Percentiles rank a stretch among this genome's conserved stretches.
Conservation (phyloP, 495 filamentous ascomycete genomes). For the Pseudomonodictys pantanalensis region DNA sequence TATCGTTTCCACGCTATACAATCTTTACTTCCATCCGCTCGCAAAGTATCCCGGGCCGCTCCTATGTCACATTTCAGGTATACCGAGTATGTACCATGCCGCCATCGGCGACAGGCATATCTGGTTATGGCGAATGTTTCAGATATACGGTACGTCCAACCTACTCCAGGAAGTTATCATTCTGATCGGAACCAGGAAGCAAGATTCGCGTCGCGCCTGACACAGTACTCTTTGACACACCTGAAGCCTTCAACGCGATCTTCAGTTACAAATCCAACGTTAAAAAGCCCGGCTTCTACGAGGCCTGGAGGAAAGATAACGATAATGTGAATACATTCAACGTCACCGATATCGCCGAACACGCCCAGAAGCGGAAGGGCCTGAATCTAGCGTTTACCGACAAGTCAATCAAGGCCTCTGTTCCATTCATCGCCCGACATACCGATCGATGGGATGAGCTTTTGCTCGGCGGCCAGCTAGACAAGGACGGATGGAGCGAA, state of each 20-base stretch:
- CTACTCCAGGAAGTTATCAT: background rate
- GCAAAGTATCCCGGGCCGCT: background rate
- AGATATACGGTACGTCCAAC: background rate
- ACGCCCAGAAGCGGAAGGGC: constrained; percentile 36
- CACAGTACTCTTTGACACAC: constrained; percentile 33
- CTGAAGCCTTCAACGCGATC: constrained; percentile 25
- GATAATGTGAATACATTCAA: constrained; percentile 29
- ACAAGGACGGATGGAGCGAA: constrained; percentile 12
- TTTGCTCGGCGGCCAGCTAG: background rate
- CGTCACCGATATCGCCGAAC: constrained; percentile 25
- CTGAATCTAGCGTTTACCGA: constrained; percentile 38
- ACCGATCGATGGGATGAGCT: constrained; percentile 40
- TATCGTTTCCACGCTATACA: background rate
- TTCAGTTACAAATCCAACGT: constrained; percentile 41
- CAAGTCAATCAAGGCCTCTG: constrained; percentile 26
- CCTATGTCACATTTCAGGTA: background rate
- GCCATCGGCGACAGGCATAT: background rate
- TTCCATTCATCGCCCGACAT: constrained; percentile 29
- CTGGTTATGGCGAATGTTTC: background rate
- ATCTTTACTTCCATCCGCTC: background rate
- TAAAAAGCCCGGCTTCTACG: constrained; percentile 34
- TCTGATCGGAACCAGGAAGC: constrained; percentile 9
- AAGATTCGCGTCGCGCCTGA: constrained; percentile 38
- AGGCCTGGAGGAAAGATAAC: constrained; percentile 23
- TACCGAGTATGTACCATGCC: background rate